A percentile compares a stretch with the other conserved stretches of the same genome.
Evolutionary conservation across 495 filamentous ascomycete species (phyloP).

Genomic region (Tuber brumale): DNA sequence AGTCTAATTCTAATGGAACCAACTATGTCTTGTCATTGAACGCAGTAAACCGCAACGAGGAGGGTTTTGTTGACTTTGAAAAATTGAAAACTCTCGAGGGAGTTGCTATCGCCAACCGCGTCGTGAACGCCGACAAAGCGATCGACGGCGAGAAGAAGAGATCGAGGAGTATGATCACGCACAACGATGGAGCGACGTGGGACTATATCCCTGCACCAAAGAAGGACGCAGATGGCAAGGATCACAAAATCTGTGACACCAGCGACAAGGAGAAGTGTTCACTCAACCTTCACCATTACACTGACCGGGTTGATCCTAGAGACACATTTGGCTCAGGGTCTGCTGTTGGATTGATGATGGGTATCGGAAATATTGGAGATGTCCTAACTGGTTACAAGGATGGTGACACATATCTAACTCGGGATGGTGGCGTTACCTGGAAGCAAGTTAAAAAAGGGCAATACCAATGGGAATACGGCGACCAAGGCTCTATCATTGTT

Average conservation of each 20-base stretch:
- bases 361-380: conserved; percentile 80
- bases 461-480: conserved; percentile 89
- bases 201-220: conserved; percentile 59
- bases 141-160: conserved; percentile 63
- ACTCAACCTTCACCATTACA: conserved; percentile 90
- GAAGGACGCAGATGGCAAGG: conserved; percentile 62
- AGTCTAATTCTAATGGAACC: conserved; percentile 96
- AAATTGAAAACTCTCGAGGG: conserved; percentile 89
- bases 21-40: conserved; percentile 77
- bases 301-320: conserved; percentile 68
- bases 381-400: conserved; percentile 49
- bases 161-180: conserved; percentile 80
- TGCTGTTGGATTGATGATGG: conserved; percentile 88
- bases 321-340: conserved; percentile 82
- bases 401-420: conserved; percentile 78
- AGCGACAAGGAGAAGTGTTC: conserved; percentile 60
- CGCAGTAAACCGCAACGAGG: conserved; percentile 66
- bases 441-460: conserved; percentile 71
- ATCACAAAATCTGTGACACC: conserved; percentile 57
- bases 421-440: conserved; percentile 86
- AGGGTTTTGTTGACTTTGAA: conserved; percentile 87
- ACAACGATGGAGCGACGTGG: conserved; percentile 93
- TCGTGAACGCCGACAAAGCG: conserved; percentile 61
- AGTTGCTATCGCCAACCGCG: conserved; percentile 76
- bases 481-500: conserved; percentile 85